These are phyloP conservation scores for Paralagenidium karlingii DNA, from an alignment of 352 stramenopile species.

Conservation along the genomic window DNA sequence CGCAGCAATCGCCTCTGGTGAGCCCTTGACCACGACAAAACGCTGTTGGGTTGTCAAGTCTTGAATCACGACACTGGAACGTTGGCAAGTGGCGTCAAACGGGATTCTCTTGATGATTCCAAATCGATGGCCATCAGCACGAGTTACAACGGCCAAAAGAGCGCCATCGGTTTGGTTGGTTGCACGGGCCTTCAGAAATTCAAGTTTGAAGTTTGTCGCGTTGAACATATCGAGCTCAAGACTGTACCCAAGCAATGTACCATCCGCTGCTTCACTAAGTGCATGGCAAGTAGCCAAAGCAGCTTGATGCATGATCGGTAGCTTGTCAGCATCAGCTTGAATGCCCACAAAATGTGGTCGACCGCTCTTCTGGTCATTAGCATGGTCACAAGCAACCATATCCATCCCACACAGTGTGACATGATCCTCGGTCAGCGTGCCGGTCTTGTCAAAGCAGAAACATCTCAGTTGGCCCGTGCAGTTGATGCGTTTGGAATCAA, in stretches of 20 bases:
- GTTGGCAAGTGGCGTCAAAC: conserved; percentile 32
- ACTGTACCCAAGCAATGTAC: conserved; percentile 21
- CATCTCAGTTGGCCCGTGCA: conserved; percentile 33
- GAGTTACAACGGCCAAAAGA: neutral
- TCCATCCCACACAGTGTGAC: conserved; percentile 30
- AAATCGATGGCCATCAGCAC: conserved; percentile 7
- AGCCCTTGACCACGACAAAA: conserved; percentile 37
- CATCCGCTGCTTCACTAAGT: conserved; percentile 18
- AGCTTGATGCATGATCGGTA: conserved; percentile 6
- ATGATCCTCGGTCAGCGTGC: conserved; percentile 33
- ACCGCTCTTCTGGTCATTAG: too few relatives aligned
- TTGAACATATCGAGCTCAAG: conserved; percentile 45
- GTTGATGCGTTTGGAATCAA: conserved; percentile 50
- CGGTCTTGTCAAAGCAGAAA: conserved; percentile 63
- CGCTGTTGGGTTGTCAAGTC: conserved; percentile 16
- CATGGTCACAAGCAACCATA: neutral
- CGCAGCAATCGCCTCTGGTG: conserved; percentile 14
- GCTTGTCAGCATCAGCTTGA: conserved; percentile 4
- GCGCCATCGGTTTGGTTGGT: neutral
- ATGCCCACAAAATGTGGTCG: too few relatives aligned
- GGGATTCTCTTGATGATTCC: conserved; percentile 31
- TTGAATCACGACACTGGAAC: conserved; percentile 30
- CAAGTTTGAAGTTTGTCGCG: conserved; percentile 4
- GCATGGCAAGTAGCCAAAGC: conserved; percentile 37
- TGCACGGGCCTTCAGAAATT: neutral